Percentiles rank a stretch among this genome's conserved stretches.
Evolutionary conservation across 1,284 basidiomycete species (phyloP).

Genomic region (Irpex sp.): DNA sequence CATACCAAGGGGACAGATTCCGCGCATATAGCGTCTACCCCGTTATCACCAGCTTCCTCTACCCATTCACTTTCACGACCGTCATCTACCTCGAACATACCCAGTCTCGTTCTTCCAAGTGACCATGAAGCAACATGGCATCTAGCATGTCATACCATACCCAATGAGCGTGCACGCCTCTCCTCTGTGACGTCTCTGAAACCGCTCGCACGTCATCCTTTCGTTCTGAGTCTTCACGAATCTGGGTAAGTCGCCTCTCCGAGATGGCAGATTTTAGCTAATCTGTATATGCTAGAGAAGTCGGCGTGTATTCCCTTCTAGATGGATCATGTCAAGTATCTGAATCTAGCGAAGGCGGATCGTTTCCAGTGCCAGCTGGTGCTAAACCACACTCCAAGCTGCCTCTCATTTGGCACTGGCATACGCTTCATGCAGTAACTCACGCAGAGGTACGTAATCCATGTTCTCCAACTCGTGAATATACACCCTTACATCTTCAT

Average conservation of each 20-base stretch:
- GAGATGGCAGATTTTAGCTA: neutral
- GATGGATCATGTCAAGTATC: constrained; percentile 9
- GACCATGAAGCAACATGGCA: neutral
- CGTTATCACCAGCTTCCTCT: constrained; percentile 9
- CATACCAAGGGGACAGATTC: neutral
- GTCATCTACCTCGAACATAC: neutral
- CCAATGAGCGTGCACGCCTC: neutral
- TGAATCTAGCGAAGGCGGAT: neutral
- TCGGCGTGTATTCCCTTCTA: constrained; percentile 6
- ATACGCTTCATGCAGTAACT: constrained; percentile 5
- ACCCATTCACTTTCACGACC: constrained; percentile 6
- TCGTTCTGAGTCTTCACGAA: constrained; percentile 1
- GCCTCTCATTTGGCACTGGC: constrained; percentile 13
- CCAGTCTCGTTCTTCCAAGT: neutral
- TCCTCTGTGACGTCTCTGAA: neutral
- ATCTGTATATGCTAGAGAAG: constrained; percentile 3
- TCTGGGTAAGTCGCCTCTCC: constrained; percentile 7
- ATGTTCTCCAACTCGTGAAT: neutral
- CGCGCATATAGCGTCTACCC: neutral
- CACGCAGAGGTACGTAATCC: neutral
- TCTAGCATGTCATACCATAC: constrained; percentile 7
- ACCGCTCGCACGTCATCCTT: neutral
- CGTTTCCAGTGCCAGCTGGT: neutral
- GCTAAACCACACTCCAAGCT: constrained; percentile 4
- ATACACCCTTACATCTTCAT: neutral